Conservation (phyloP, 192 early-diverging fungal genomes). For the Coemansia sp. region DNA sequence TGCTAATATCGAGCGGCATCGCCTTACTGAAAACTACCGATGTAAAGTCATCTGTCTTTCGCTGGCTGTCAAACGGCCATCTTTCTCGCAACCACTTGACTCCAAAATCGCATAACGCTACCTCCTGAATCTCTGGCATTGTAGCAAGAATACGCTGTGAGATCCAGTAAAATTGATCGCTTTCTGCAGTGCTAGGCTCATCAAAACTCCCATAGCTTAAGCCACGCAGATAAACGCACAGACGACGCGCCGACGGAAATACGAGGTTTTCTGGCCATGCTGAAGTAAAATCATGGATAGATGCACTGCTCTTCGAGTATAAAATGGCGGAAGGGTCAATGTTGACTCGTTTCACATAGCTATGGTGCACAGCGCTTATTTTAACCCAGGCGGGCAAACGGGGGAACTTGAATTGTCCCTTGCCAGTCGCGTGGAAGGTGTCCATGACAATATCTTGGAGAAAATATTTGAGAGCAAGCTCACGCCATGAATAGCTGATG, state of each 20-base stretch:
- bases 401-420: background rate
- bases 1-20: too few relatives aligned
- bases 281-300: background rate
- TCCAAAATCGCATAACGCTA: too few relatives aligned
- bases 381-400: background rate
- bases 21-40: background rate
- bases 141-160: background rate
- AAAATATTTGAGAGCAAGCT: background rate
- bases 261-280: background rate
- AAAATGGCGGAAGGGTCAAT: background rate
- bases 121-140: background rate
- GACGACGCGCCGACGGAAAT: background rate
- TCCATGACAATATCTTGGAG: slow-evolving; percentile 10
- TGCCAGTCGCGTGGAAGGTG: background rate
- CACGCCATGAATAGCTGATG: background rate
- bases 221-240: background rate
- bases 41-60: too few relatives aligned
- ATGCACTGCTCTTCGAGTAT: background rate
- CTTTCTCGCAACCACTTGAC: too few relatives aligned
- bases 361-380: background rate
- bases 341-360: background rate
- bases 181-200: background rate
- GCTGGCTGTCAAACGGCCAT: too few relatives aligned
- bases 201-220: background rate
- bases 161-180: background rate